Base-by-base conservation (phyloP, 768 basidiomycete species). In the Boletus fagicola region DNA sequence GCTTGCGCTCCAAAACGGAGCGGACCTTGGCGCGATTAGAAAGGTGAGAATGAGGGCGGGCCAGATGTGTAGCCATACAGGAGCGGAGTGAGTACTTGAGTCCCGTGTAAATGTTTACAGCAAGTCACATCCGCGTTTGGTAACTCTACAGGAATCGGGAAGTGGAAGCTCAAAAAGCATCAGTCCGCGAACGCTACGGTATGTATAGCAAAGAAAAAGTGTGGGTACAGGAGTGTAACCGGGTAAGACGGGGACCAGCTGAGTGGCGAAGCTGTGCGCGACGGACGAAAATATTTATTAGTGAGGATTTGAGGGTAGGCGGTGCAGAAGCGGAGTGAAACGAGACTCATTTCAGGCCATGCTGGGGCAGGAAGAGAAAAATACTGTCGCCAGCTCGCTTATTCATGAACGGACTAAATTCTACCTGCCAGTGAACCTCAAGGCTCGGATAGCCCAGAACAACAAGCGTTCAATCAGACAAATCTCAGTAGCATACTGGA, bases 21-120 rank as follows among this genome's bases (percentile, higher is more conserved):
- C 75, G 75, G 22, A 73, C 68, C 61, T 77, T 84, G 30, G 81
- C 82, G 42, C 90, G 84, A 63, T 87, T 88, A 0, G 90, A 88
- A 13, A 72, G 70, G 58, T 86, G 81, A 7, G 74, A 80, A 58
- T 88, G 80, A 1, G 76, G 75, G 31, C 78, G 79, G 30, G 80
- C 87, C 18, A 73, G 68, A 53, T 77, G 79, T 35, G 78, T 75
- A 1, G 82, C 69, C 83, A 84, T 86, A 28, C 6, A 12, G 43
- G 38, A n/a, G 35, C 40, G 33, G 16, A 28, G 53, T 11, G 13
- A 26, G 26, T 26, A 28, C 28, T 28, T 28, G 28, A 40, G 16
- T 18, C 20, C 20, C 6, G 5, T 18, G 24, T 36, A 24, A 8
- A 28, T 16, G 13, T 16, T 24, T 51, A 43, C 11, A 43, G 31